Conservation (phyloP, 768 basidiomycete genomes). For the Mycena olivaceomarginata region DNA sequence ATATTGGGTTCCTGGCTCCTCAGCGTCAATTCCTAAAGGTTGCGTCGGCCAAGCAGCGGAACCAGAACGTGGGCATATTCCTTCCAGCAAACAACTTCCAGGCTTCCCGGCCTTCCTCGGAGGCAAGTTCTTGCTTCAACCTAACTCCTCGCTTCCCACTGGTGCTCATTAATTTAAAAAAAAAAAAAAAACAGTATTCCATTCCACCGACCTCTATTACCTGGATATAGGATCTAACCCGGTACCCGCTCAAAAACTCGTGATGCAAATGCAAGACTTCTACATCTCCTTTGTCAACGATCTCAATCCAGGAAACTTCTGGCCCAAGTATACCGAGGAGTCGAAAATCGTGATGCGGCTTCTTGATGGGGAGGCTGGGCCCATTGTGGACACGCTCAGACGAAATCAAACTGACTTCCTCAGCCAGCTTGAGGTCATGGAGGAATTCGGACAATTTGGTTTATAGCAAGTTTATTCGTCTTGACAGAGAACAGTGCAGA, state of each 20-base stretch:
- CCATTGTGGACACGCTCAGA: background rate
- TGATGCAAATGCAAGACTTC: slow-evolving; percentile 21
- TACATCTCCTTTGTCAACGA: slow-evolving; percentile 27
- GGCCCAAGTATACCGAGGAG: slow-evolving; percentile 20
- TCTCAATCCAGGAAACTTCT: slow-evolving; percentile 3
- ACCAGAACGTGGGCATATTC: slow-evolving; percentile 21
- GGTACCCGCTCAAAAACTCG: background rate
- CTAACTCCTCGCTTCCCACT: no score
- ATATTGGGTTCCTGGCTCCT: slow-evolving; percentile 2
- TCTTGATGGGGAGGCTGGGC: slow-evolving; percentile 2
- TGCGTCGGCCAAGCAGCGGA: slow-evolving; percentile 5
- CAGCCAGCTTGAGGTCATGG: background rate
- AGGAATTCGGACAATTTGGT: slow-evolving; percentile 5
- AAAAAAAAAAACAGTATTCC: slow-evolving; percentile 8
- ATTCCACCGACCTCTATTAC: slow-evolving; percentile 23
- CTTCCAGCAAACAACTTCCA: background rate
- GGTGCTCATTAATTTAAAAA: no score
- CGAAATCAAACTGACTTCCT: slow-evolving; percentile 10
- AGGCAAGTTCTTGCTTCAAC: background rate
- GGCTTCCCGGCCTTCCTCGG: slow-evolving; percentile 16
- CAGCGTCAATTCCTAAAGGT: slow-evolving; percentile 13
- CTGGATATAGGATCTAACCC: slow-evolving; percentile 17
- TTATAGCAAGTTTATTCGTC: slow-evolving; percentile 7
- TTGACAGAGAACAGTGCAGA: background rate
- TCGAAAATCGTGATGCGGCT: slow-evolving; percentile 1